Conservation (phyloP, 345 rosid species). For the Stellera chamaejasme region DNA sequence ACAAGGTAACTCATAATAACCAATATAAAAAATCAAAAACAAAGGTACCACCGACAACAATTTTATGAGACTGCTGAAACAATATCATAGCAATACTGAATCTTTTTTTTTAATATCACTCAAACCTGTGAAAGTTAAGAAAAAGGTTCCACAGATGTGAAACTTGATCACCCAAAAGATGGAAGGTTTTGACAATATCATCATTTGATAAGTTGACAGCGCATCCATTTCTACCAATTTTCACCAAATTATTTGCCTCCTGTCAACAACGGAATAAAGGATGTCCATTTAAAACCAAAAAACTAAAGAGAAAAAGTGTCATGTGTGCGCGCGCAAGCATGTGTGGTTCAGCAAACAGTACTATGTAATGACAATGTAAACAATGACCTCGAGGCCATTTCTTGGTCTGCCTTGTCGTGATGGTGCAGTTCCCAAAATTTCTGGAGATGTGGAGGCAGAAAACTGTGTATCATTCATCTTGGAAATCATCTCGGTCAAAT, state of each 20-base stretch:
- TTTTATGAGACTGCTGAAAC: too few relatives aligned
- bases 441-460: conserved; percentile 28
- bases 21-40: too few relatives aligned
- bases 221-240: conserved; percentile 32
- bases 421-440: conserved; percentile 28
- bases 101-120: too few relatives aligned
- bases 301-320: neutral
- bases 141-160: conserved; percentile 68
- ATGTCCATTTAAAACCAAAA: neutral
- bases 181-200: conserved; percentile 37
- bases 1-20: too few relatives aligned
- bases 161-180: conserved; percentile 56
- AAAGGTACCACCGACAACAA: too few relatives aligned
- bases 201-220: conserved; percentile 40
- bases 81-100: too few relatives aligned
- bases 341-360: neutral
- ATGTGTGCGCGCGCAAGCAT: neutral
- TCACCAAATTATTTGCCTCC: conserved; percentile 32
- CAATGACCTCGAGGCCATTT: conserved; percentile 73
- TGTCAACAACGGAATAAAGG: conserved; percentile 22
- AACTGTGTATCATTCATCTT: conserved; percentile 37
- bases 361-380: conserved; percentile 19
- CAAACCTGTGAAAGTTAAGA: conserved; percentile 82
- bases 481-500: conserved; percentile 47
- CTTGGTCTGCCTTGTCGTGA: conserved; percentile 56